phyloP scores from a whole-genome alignment of 306 rosid species.

The Glycine tomentella region DNA sequence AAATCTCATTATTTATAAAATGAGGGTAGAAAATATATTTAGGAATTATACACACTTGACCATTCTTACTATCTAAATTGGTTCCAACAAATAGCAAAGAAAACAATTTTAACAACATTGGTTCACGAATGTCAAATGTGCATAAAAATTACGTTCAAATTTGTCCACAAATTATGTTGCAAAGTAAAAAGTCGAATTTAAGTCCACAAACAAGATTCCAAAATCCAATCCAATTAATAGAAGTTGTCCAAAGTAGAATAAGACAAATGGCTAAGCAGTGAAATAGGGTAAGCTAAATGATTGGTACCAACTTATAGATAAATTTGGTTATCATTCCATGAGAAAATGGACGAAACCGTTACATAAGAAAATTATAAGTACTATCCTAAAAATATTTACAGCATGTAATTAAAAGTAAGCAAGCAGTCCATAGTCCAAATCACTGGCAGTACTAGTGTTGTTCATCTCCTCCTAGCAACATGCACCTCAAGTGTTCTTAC shows the following conservation, averaged over 20 bases:
- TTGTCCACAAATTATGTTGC: background rate
- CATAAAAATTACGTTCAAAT: background rate
- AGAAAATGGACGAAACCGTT: background rate
- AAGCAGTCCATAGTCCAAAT: background rate
- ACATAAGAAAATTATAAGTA: background rate
- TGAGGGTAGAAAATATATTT: background rate
- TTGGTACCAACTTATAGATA: background rate
- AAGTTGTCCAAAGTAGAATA: background rate
- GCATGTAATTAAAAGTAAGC: no score
- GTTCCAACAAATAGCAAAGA: background rate
- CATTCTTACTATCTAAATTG: background rate
- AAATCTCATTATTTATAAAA: no score
- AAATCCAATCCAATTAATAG: background rate
- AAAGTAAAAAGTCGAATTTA: background rate
- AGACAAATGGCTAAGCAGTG: background rate
- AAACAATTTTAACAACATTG: background rate
- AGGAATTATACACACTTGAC: background rate
- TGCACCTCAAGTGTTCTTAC: constrained; percentile 36
- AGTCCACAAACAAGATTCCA: background rate
- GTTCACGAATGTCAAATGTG: background rate
- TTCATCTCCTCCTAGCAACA: constrained; percentile 8
- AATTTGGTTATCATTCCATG: background rate
- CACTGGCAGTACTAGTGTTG: background rate
- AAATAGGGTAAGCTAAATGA: background rate
- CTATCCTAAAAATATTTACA: background rate